Percentiles rank a stretch among this genome's conserved stretches.
These are phyloP conservation scores for Chenopodium berlandieri DNA, from an alignment of 148 eudicot genomes.

Conservation along the genomic window DNA sequence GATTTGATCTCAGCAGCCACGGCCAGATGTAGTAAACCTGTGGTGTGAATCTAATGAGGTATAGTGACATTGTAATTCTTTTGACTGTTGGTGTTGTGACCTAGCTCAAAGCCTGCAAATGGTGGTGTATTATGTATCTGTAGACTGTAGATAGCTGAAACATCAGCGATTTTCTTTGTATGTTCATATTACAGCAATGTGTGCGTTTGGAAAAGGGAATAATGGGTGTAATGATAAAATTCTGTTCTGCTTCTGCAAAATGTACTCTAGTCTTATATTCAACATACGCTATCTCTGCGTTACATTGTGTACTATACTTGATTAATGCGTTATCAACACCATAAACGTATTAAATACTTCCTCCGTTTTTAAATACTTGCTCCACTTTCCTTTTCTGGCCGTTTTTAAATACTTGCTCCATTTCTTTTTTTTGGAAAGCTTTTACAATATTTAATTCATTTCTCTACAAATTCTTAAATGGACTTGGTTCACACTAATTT, in stretches of 20 bases:
- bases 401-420: too few species aligned
- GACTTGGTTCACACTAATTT: too few species aligned
- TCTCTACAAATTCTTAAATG: too few species aligned
- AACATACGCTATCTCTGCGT: too few species aligned
- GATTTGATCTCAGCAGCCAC: background rate
- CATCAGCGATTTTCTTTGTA: background rate
- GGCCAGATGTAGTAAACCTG: background rate
- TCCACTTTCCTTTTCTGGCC: too few species aligned
- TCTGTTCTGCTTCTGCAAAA: background rate
- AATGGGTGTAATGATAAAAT: background rate
- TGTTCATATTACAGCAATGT: background rate
- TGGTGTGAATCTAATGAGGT: background rate
- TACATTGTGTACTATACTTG: too few species aligned
- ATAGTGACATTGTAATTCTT: slow-evolving; percentile 2
- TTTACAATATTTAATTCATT: too few species aligned
- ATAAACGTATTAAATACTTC: too few species aligned
- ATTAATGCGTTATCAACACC: too few species aligned
- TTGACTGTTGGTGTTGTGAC: background rate
- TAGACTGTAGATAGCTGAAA: background rate
- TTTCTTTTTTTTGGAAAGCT: too few species aligned
- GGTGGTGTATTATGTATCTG: slow-evolving; percentile 14
- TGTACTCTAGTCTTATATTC: background rate
- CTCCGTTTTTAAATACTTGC: too few species aligned
- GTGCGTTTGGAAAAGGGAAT: too few species aligned
- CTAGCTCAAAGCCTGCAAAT: background rate